Conservation (phyloP, 441 rosid genomes). For the Croton laevigatus region DNA sequence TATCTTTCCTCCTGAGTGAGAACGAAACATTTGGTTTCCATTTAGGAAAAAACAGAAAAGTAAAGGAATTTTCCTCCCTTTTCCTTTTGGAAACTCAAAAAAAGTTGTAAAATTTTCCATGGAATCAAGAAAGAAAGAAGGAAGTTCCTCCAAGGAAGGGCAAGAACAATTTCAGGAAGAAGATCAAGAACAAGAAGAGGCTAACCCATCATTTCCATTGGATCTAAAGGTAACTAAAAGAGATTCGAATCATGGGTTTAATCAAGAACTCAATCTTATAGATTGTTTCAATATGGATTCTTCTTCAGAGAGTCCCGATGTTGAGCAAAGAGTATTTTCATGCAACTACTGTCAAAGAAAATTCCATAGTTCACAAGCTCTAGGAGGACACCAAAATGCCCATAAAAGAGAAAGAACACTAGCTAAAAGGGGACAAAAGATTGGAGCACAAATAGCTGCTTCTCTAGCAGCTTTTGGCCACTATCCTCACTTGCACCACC, state of each 20-base stretch:
- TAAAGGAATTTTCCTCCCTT: neutral
- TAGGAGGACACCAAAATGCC: conserved; percentile 93
- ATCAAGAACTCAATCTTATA: conserved; percentile 67
- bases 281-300: conserved; percentile 37
- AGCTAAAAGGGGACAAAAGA: conserved; percentile 64
- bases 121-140: conserved; percentile 35
- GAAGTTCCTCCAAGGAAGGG: conserved; percentile 27
- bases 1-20: neutral
- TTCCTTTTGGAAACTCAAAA: conserved; percentile 18
- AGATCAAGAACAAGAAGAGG: conserved; percentile 9
- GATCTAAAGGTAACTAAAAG: conserved; percentile 39
- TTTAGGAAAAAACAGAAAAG: neutral
- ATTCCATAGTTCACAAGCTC: conserved; percentile 86
- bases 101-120: conserved; percentile 25
- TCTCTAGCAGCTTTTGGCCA: conserved; percentile 48
- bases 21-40: conserved; percentile 7
- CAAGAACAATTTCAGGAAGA: conserved; percentile 27
- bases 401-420: conserved; percentile 81
- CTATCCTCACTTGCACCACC: conserved; percentile 36
- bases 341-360: conserved; percentile 84
- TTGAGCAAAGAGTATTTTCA: conserved; percentile 63
- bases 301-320: conserved; percentile 29
- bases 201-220: conserved; percentile 24
- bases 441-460: conserved; percentile 30
- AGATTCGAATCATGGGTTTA: conserved; percentile 33